Base-by-base conservation (phyloP, 176 grass and related monocot species). In the Themeda triandra region DNA sequence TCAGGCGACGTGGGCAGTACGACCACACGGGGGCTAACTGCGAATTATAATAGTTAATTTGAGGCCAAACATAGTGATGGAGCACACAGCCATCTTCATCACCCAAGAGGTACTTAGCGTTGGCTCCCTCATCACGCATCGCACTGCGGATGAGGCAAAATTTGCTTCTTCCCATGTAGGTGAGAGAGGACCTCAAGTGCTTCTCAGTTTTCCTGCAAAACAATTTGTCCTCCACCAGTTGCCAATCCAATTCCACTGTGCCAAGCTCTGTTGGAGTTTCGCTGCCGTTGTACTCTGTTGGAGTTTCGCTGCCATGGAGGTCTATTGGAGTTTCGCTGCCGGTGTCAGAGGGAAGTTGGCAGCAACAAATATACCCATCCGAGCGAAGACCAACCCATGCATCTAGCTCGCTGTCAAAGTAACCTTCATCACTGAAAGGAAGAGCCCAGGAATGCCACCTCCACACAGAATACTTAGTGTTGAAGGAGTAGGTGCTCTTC, bases 321-420 rank as follows among this genome's bases (percentile, higher is more conserved):
- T n/a, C n/a, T 21, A 53, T 6, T 3, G 72, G 45, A 51, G 72
- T 75, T 13, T 75, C 45, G 46, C 45, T 75, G 15, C 72, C 72
- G 1, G 4, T 59, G 35, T 69, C 29, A 8, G 58, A 11, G 28
- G 81, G 12, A 1, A 75, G 58, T 10, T 46, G 25, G 40, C 81
- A 83, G 59, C 39, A 48, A 14, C 81, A 83, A 8, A 83, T 49
- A 17, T 75, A 65, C 0, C 71, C 81, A 25, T 75, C 70, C 70
- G 10, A 6, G 6, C 64, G 19, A 25, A 83, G 54, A 11, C 81
- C 70, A 0, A 74, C 81, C 70, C 81, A 83, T 11, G 36, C 72
- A 21, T 84, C 72, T 2, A 84, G 72, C 6, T 36, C 63, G 10
- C 6, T 13, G 60, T 76, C 58, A 53, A 54, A 84, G 82, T 54